phyloP scores from a whole-genome alignment of 495 filamentous ascomycete species.

The Annulohypoxylon bovei region DNA sequence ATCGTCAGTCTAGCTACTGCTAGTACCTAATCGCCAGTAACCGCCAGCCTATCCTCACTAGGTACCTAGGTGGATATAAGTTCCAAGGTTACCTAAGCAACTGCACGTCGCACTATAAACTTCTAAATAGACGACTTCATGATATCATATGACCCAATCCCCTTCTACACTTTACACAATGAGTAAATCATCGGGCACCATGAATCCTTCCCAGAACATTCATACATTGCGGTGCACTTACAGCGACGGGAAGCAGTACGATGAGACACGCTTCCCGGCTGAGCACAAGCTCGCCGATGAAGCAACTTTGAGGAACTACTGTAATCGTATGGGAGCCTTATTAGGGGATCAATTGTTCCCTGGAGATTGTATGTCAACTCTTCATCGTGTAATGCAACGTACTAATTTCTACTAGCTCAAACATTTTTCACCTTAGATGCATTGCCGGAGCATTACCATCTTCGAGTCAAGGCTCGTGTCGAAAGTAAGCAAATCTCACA shows the following conservation, averaged over 20 bases:
- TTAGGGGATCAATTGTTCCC: conserved; percentile 19
- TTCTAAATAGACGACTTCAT: background rate
- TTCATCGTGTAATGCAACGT: background rate
- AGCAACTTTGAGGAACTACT: background rate
- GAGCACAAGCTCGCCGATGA: background rate
- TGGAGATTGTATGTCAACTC: conserved; percentile 11
- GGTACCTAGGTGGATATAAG: no score
- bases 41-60: background rate
- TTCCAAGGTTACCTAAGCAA: no score
- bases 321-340: conserved; percentile 16
- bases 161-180: background rate
- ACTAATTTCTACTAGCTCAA: conserved; percentile 12
- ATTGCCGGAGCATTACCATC: conserved; percentile 20
- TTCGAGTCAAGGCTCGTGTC: background rate
- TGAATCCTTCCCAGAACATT: background rate
- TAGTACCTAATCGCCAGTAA: no score
- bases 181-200: background rate
- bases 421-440: background rate
- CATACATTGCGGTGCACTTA: background rate
- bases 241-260: conserved; percentile 10
- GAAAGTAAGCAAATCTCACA: conserved; percentile 7
- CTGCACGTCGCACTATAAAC: background rate
- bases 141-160: background rate
- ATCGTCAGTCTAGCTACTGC: background rate
- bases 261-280: background rate